Evolutionary conservation across 2,329 filamentous ascomycete genomes (phyloP), one percentile per base, ranked within the genome.

Genomic region (Fusarium vanettenii): DNA sequence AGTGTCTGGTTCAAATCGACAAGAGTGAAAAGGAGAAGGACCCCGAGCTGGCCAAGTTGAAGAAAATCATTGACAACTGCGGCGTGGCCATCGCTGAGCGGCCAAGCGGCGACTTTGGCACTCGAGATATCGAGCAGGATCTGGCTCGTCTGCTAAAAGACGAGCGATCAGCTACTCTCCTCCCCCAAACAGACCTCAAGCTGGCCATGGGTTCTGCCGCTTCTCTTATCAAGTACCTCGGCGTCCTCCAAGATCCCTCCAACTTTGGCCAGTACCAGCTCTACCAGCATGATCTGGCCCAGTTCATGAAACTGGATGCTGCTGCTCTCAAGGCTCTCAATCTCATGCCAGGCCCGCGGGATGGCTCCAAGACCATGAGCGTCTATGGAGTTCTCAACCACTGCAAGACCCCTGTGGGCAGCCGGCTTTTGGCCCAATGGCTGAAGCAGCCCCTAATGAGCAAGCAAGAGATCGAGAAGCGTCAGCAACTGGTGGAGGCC

Each of bases 291-390:
- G 97, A 99, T 80, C 86, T 99, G 52, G 93, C 95, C 2, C 95
- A 99, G 79, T 99, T 95, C 82, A 99, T 99, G 97, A 99, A 98
- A 84, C 88, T 99, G 6, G 97, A 99, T 83, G 95, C 97, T 1
- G 95, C 97, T 1, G 97, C 97, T 0, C 86, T 99, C 50, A 96
- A 97, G 79, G 97, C 97, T 0, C 88, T 99, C 64, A 99, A 99
- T 79, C 89, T 99, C 41, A 98, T 99, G 95, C 97, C 97, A 6
- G 96, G 97, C 6, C 94, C 94, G 0, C 92, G 95, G 74, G 97
- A 99, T 80, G 97, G 97, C 2, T 90, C 95, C n/a, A 98, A 98
- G 86, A 97, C 91, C 1, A 99, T 99, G 97, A 98, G 95, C 80
- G 83, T 99, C 62, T 99, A 94, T 78, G 97, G 97, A 1, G 86